Evolutionary conservation across 2,329 filamentous ascomycete genomes (phyloP).

Genomic region (Alternaria gansuensis): DNA sequence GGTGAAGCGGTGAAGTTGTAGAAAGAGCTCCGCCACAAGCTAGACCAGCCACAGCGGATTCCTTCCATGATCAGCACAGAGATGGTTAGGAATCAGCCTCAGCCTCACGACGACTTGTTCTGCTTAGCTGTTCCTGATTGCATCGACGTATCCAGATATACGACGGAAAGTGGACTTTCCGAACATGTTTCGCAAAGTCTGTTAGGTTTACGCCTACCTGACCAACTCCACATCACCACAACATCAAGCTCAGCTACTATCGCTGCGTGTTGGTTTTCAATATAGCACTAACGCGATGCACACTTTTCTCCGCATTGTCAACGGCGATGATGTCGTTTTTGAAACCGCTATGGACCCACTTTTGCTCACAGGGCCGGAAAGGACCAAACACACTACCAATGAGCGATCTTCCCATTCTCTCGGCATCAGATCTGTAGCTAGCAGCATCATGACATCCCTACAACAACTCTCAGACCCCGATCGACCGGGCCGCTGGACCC

Average conservation of each 20-base stretch:
- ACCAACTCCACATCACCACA: slow-evolving; percentile 11
- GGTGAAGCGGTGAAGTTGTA: slow-evolving; percentile 27
- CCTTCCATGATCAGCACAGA: slow-evolving; percentile 8
- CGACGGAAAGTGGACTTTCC: slow-evolving; percentile 32
- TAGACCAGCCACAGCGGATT: slow-evolving; percentile 24
- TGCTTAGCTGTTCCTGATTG: slow-evolving; percentile 24
- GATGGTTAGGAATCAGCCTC: slow-evolving; percentile 25
- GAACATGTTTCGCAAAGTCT: slow-evolving; percentile 23
- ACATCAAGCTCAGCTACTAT: slow-evolving; percentile 25
- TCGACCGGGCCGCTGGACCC: slow-evolving; percentile 32
- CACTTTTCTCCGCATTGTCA: background rate
- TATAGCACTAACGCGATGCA: slow-evolving; percentile 7
- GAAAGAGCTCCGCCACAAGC: slow-evolving; percentile 23
- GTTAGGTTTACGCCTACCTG: slow-evolving; percentile 17
- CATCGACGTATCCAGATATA: slow-evolving; percentile 20
- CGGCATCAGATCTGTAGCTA: slow-evolving; percentile 22
- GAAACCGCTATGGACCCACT: slow-evolving; percentile 10
- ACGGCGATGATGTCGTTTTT: slow-evolving; percentile 9
- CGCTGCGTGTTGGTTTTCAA: slow-evolving; percentile 15
- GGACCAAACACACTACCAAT: slow-evolving; percentile 24
- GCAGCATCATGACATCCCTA: slow-evolving; percentile 10
- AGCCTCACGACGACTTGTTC: slow-evolving; percentile 16
- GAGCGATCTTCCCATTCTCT: slow-evolving; percentile 11
- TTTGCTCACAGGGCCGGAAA: slow-evolving; percentile 14
- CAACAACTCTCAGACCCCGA: slow-evolving; percentile 21